Conservation (phyloP, 2,329 filamentous ascomycete genomes). For the Teratosphaeria viscida region DNA sequence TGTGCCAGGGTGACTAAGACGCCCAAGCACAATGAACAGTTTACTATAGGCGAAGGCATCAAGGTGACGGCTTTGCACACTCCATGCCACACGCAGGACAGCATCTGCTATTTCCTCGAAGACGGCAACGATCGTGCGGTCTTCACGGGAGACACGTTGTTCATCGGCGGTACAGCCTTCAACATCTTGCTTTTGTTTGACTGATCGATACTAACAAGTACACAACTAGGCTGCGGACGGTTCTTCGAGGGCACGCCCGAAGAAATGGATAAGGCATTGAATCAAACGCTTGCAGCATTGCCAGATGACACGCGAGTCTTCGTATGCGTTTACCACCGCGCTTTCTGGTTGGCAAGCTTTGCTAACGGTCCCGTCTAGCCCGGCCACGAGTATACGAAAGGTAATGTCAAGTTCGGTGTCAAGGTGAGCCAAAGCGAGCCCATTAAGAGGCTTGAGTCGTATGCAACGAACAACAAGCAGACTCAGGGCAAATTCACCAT, state of each 20-base stretch:
- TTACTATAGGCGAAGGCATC: slow-evolving; percentile 72
- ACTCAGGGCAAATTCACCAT: slow-evolving; percentile 96
- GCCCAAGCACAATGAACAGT: slow-evolving; percentile 63
- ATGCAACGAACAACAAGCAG: slow-evolving; percentile 68
- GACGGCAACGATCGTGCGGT: slow-evolving; percentile 69
- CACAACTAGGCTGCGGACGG: slow-evolving; percentile 63
- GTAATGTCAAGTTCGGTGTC: slow-evolving; percentile 80
- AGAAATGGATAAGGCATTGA: slow-evolving; percentile 90
- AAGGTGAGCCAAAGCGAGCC: slow-evolving; percentile 63
- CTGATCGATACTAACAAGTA: neutral
- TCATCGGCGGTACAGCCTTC: slow-evolving; percentile 61
- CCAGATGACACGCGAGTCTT: slow-evolving; percentile 90
- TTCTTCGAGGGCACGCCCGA: slow-evolving; percentile 88
- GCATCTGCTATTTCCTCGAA: slow-evolving; percentile 88
- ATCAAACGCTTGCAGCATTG: slow-evolving; percentile 67
- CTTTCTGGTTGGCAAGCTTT: neutral
- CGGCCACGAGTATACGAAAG: slow-evolving; percentile 96
- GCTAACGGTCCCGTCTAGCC: slow-evolving; percentile 44
- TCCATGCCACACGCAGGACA: slow-evolving; percentile 96
- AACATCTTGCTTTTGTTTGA: neutral
- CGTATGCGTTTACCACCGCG: slow-evolving; percentile 40
- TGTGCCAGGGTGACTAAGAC: slow-evolving; percentile 71
- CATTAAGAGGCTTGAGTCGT: slow-evolving; percentile 66
- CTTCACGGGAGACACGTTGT: slow-evolving; percentile 93
- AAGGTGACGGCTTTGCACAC: slow-evolving; percentile 82